phyloP scores from a whole-genome alignment of 2,329 filamentous ascomycete genomes.

The Aspergillus brasiliensis region DNA sequence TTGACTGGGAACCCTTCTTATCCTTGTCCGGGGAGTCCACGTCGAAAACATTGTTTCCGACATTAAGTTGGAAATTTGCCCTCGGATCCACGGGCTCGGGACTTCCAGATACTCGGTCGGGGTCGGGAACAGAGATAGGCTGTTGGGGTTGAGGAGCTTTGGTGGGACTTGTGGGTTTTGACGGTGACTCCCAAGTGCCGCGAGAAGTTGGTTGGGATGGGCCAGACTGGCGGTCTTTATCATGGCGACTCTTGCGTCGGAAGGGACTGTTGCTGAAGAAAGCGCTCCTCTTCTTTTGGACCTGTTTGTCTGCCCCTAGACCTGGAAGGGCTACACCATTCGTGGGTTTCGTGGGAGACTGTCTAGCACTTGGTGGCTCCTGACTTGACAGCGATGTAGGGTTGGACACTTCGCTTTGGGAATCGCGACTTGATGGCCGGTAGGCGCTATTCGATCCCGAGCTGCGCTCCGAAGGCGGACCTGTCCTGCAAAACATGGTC shows the following conservation, averaged over 20 bases:
- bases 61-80: slow-evolving; percentile 87
- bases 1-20: slow-evolving; percentile 39
- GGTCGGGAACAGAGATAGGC: slow-evolving; percentile 15
- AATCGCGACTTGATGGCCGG: slow-evolving; percentile 81
- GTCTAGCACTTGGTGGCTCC: slow-evolving; percentile 72
- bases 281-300: slow-evolving; percentile 72
- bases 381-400: slow-evolving; percentile 86
- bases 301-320: slow-evolving; percentile 63
- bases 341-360: slow-evolving; percentile 69
- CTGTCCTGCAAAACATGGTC: slow-evolving; percentile 92
- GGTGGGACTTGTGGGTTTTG: slow-evolving; percentile 47
- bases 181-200: slow-evolving; percentile 56
- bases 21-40: slow-evolving; percentile 76
- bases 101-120: slow-evolving; percentile 53
- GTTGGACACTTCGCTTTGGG: slow-evolving; percentile 86
- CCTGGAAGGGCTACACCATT: slow-evolving; percentile 45
- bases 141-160: slow-evolving; percentile 37
- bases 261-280: slow-evolving; percentile 96
- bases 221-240: slow-evolving; percentile 59
- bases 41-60: slow-evolving; percentile 94
- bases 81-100: slow-evolving; percentile 89
- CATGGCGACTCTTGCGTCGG: slow-evolving; percentile 81
- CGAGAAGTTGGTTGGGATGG: slow-evolving; percentile 45
- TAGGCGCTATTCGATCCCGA: slow-evolving; percentile 65
- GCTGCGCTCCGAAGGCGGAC: slow-evolving; percentile 69